Evolutionary conservation across 164 flowering plant genomes (phyloP).

Genomic region (grape (Vitis vinifera)): DNA sequence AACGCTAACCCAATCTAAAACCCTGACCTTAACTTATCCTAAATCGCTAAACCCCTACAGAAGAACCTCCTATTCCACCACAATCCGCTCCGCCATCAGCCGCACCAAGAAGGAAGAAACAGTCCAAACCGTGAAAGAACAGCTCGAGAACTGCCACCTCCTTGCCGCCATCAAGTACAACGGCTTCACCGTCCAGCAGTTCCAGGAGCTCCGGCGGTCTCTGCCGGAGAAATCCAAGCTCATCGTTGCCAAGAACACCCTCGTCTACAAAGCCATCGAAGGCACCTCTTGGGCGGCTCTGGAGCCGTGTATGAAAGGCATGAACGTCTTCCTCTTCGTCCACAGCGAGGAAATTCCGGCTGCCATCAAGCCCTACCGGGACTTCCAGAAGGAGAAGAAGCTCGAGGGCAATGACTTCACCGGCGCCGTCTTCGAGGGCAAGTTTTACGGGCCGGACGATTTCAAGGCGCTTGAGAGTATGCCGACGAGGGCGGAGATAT

Average conservation of each 20-base stretch:
- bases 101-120: constrained; percentile 87
- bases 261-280: constrained; percentile 81
- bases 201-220: constrained; percentile 64
- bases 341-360: constrained; percentile 84
- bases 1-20: constrained; percentile 31
- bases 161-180: constrained; percentile 84
- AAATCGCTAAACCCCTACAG: no score
- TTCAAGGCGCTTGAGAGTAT: constrained; percentile 73
- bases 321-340: constrained; percentile 93
- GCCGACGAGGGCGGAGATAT: constrained; percentile 89
- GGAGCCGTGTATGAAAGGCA: constrained; percentile 91
- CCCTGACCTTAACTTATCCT: constrained; percentile 8
- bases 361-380: constrained; percentile 79
- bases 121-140: constrained; percentile 60
- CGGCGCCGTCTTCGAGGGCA: constrained; percentile 94
- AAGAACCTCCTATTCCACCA: not conserved
- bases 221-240: constrained; percentile 69
- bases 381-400: constrained; percentile 82
- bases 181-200: constrained; percentile 84
- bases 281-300: constrained; percentile 86
- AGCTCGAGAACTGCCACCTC: constrained; percentile 79
- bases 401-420: constrained; percentile 78
- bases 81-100: constrained; percentile 68
- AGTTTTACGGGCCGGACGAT: constrained; percentile 72
- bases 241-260: constrained; percentile 83